Evolutionary conservation across 805 yeast species (phyloP).

Genomic region (Metschnikowia noctiluminum): DNA sequence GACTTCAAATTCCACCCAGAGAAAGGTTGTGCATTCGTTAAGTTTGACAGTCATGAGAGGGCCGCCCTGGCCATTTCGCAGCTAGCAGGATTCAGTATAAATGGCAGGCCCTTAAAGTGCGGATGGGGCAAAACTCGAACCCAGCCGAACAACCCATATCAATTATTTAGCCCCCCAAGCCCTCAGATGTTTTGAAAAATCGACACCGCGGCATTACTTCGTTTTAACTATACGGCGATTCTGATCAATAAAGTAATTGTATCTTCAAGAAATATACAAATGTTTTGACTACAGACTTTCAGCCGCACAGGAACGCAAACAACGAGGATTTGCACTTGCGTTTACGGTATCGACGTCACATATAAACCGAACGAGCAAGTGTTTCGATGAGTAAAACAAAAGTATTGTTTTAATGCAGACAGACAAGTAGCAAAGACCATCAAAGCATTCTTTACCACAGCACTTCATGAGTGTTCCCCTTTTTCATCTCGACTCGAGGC

Average conservation of each 20-base stretch:
- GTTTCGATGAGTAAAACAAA: too few species aligned
- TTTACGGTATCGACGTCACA: too few species aligned
- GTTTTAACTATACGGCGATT: background rate
- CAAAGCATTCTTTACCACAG: too few species aligned
- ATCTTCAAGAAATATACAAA: background rate
- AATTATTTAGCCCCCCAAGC: background rate
- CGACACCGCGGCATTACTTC: background rate
- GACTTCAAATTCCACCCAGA: constrained; percentile 80
- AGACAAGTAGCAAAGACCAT: too few species aligned
- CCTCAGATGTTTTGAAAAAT: constrained; percentile 1
- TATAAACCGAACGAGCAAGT: too few species aligned
- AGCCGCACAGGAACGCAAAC: too few species aligned
- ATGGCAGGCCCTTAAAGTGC: constrained; percentile 75
- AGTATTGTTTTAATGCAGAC: too few species aligned
- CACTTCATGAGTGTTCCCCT: too few species aligned
- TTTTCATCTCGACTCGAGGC: background rate
- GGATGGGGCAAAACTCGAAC: constrained; percentile 80
- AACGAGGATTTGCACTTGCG: too few species aligned
- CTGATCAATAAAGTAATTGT: background rate
- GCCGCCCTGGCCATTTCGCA: constrained; percentile 88
- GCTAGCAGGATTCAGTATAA: constrained; percentile 63
- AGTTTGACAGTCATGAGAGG: constrained; percentile 80
- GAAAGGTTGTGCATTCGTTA: constrained; percentile 84
- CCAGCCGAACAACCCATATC: background rate
- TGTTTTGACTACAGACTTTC: too few species aligned